Percentiles rank a stretch among this genome's conserved stretches.
These are phyloP conservation scores for Macrocybe gigantea DNA, from an alignment of 768 basidiomycete genomes.

Conservation along the genomic window DNA sequence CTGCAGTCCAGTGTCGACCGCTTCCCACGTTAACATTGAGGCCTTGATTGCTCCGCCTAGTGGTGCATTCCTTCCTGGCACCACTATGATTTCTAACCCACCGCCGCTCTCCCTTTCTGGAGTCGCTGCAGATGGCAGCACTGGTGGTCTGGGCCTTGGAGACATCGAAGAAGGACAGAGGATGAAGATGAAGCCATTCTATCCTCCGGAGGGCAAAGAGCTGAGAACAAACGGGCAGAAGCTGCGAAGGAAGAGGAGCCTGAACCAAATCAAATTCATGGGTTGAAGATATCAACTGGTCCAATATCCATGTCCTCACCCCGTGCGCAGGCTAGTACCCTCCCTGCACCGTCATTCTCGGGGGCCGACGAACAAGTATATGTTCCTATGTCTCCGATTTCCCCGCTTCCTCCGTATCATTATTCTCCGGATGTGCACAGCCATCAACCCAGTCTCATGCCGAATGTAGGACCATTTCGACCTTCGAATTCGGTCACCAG, in stretches of 20 bases:
- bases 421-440: conserved; percentile 7
- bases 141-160: conserved; percentile 30
- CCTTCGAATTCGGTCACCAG: conserved; percentile 6
- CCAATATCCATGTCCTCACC: conserved; percentile 16
- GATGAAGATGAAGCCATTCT: conserved; percentile 38
- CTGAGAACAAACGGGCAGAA: conserved; percentile 1
- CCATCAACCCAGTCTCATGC: conserved; percentile 7
- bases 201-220: conserved; percentile 7
- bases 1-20: conserved; percentile 8
- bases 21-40: conserved; percentile 34
- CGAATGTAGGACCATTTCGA: conserved; percentile 5
- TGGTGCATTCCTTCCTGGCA: conserved; percentile 14
- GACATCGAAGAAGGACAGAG: conserved; percentile 61
- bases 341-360: conserved; percentile 9
- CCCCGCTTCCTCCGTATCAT: conserved; percentile 18
- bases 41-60: conserved; percentile 31
- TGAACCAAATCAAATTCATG: conserved; percentile 43
- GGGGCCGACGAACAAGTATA: conserved; percentile 8
- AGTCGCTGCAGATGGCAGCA: conserved; percentile 19
- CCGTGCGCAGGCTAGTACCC: background rate
- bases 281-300: conserved; percentile 48
- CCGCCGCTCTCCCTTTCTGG: conserved; percentile 32
- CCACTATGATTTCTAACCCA: conserved; percentile 17
- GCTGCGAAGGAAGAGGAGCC: conserved; percentile 19
- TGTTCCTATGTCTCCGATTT: conserved; percentile 17